A percentile compares a stretch with the other conserved stretches of the same genome.
phyloP scores from a whole-genome alignment of 352 stramenopile genomes.

The Globisporangium cederbergense region DNA sequence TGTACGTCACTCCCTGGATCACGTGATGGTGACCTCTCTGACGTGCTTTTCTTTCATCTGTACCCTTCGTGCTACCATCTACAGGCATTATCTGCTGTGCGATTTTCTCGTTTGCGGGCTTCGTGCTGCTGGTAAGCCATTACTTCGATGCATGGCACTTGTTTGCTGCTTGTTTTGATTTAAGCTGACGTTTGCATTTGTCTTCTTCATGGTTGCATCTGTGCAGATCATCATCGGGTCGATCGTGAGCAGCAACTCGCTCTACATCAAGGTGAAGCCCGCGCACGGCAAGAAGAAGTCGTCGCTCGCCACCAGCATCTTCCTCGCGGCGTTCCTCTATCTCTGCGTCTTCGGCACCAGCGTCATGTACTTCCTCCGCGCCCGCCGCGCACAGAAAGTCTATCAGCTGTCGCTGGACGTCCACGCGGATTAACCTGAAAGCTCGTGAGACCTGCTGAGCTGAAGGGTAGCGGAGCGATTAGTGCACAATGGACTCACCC shows the following conservation, averaged over 20 bases:
- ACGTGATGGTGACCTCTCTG: neutral
- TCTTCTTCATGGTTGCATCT: neutral
- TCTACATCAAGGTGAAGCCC: constrained; percentile 83
- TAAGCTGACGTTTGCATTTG: neutral
- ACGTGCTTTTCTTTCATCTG: neutral
- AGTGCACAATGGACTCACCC: neutral
- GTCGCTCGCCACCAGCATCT: constrained; percentile 81
- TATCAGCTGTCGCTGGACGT: constrained; percentile 88
- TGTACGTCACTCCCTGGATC: neutral
- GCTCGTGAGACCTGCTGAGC: constrained; percentile 15
- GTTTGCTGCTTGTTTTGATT: neutral
- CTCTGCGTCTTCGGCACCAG: constrained; percentile 82
- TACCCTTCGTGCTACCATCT: neutral
- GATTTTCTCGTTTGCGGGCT: constrained; percentile 73
- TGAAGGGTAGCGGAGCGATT: constrained; percentile 3
- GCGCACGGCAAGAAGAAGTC: constrained; percentile 81
- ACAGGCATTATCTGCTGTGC: constrained; percentile 72
- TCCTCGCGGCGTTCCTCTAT: constrained; percentile 83
- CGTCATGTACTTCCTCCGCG: constrained; percentile 83
- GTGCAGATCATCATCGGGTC: constrained; percentile 76
- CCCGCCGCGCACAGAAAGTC: constrained; percentile 77
- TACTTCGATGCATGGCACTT: neutral
- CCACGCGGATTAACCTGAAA: constrained; percentile 56
- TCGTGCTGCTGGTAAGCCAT: constrained; percentile 57
- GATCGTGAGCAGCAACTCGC: constrained; percentile 83